Conservation (phyloP, 2,329 filamentous ascomycete species). For the Botrytis hyacinthi region DNA sequence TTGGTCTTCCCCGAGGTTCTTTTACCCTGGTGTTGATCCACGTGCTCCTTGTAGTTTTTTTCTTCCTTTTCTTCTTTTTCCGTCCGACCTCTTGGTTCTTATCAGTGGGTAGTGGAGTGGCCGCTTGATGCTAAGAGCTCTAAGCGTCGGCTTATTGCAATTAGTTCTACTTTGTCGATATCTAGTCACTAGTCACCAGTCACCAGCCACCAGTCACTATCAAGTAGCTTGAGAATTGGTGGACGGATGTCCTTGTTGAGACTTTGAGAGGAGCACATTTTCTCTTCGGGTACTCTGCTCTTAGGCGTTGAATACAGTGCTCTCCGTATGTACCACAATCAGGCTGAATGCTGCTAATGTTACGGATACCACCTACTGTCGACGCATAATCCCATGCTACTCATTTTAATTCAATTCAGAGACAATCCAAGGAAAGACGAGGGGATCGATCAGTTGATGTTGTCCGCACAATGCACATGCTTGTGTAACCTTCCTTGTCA, state of each 20-base stretch:
- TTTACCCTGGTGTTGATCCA: conserved; percentile 3
- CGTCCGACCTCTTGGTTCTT: not conserved
- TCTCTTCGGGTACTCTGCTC: not conserved
- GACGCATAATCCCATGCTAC: not conserved
- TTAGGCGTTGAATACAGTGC: not conserved
- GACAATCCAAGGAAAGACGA: not conserved
- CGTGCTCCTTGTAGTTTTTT: conserved; percentile 6
- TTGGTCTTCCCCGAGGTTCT: conserved; percentile 9
- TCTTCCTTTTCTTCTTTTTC: not conserved
- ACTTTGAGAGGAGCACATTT: not conserved
- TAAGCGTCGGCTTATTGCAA: not conserved
- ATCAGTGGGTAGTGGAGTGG: conserved; percentile 4
- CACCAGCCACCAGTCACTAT: not conserved
- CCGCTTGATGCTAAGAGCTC: not conserved
- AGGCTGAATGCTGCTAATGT: not conserved
- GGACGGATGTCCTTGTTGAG: not conserved
- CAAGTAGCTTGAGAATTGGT: not conserved
- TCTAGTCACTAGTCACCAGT: not conserved
- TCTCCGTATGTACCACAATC: not conserved
- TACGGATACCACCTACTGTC: not conserved
- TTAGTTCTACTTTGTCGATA: not conserved
- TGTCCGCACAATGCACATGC: not conserved
- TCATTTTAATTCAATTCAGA: not conserved
- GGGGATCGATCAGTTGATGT: not conserved
- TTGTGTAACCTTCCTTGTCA: conserved; percentile 4